These are phyloP conservation scores for Pseudogymnoascus sp. DNA, from an alignment of 2,329 filamentous ascomycete species.

Conservation along the genomic window DNA sequence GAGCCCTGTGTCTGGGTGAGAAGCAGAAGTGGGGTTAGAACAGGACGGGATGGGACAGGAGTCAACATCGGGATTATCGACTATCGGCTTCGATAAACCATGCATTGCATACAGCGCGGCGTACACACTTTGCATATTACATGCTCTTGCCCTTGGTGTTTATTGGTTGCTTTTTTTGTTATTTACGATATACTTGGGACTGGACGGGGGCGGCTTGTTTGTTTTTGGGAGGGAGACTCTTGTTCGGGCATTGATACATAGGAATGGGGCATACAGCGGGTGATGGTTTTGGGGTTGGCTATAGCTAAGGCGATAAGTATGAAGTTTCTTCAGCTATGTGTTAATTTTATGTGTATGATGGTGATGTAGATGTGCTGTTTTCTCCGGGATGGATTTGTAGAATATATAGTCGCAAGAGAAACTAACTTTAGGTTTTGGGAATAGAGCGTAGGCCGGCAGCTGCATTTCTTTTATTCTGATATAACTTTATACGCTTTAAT, in stretches of 20 bases:
- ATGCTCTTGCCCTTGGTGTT: neutral
- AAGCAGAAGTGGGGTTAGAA: neutral
- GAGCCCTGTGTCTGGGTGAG: neutral
- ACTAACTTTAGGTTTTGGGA: neutral
- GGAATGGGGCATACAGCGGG: neutral
- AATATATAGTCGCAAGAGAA: neutral
- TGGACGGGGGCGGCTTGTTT: neutral
- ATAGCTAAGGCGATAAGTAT: neutral
- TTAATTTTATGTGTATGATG: neutral
- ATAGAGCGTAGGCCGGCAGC: neutral
- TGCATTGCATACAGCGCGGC: slow-evolving; percentile 7
- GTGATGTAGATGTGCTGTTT: neutral
- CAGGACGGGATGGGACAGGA: neutral
- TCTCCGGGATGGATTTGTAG: neutral
- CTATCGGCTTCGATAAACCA: neutral
- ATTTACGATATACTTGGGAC: neutral
- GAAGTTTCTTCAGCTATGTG: slow-evolving; percentile 1
- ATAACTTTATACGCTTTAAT: neutral
- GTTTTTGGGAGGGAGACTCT: neutral
- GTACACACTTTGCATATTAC: neutral
- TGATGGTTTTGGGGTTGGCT: neutral
- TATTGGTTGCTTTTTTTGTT: neutral
- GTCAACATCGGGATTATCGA: neutral
- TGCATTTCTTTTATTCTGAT: neutral
- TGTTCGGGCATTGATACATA: neutral